These are phyloP conservation scores for Ehretia macrophylla DNA, from an alignment of 257 asterid genomes.

Conservation along the genomic window DNA sequence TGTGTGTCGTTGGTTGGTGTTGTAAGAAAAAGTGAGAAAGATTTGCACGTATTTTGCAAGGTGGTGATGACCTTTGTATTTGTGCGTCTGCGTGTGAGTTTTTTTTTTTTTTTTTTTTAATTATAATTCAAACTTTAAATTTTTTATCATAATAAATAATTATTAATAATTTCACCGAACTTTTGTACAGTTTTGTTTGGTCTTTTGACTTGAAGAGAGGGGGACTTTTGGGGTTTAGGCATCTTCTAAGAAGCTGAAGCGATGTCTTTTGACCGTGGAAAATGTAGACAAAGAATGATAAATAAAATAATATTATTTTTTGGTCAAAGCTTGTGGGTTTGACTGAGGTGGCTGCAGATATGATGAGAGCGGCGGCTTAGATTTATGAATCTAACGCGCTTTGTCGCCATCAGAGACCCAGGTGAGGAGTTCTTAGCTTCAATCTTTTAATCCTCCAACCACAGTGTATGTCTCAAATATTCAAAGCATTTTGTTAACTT, in stretches of 20 bases:
- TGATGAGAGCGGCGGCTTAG: conserved; percentile 20
- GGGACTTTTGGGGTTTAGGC: background rate
- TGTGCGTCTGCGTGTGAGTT: background rate
- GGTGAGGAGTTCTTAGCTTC: no score
- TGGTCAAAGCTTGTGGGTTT: conserved; percentile 35
- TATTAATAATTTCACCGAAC: no score
- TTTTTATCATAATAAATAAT: no score
- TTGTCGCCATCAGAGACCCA: no score
- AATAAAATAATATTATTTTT: no score
- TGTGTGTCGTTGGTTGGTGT: no score
- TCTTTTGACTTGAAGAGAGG: background rate
- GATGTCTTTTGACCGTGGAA: conserved; percentile 23
- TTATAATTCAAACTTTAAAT: no score
- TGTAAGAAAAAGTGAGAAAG: background rate
- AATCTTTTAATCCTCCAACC: no score
- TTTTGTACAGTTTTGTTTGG: background rate
- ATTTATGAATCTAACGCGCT: no score
- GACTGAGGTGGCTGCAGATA: conserved; percentile 17
- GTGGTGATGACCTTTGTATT: background rate
- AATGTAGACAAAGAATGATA: background rate
- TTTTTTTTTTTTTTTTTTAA: no score
- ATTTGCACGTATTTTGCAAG: background rate
- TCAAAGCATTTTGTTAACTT: no score
- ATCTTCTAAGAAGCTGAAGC: conserved; percentile 15
- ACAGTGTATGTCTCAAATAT: no score